Conservation (phyloP, 2,329 filamentous ascomycete species). For the Penicillium verrucosum region DNA sequence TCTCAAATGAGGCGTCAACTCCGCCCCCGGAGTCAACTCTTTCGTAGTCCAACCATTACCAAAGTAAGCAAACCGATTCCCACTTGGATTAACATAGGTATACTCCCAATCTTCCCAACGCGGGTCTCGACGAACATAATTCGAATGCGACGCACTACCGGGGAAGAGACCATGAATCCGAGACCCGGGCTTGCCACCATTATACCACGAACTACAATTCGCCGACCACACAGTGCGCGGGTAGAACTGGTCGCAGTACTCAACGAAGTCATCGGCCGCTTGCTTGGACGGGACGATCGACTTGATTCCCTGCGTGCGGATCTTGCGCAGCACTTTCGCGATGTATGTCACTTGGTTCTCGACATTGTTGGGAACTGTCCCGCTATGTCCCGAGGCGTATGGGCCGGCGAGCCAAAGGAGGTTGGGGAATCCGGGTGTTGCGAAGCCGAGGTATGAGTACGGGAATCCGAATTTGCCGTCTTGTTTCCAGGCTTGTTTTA, state of each 20-base stretch:
- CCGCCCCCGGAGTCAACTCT: conserved; percentile 55
- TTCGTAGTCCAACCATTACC: conserved; percentile 64
- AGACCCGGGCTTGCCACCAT: conserved; percentile 60
- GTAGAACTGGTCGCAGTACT: conserved; percentile 49
- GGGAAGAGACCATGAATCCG: conserved; percentile 69
- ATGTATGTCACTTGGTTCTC: conserved; percentile 65
- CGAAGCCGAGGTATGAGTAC: conserved; percentile 64
- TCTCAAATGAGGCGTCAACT: conserved; percentile 63
- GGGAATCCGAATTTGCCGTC: conserved; percentile 60
- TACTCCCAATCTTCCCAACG: conserved; percentile 61
- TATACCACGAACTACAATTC: conserved; percentile 70
- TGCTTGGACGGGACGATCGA: conserved; percentile 55
- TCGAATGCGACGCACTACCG: conserved; percentile 62
- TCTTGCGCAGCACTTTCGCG: conserved; percentile 66
- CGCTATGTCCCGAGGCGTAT: conserved; percentile 57
- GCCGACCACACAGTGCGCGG: conserved; percentile 48
- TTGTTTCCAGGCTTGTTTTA: conserved; percentile 56
- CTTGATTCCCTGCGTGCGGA: conserved; percentile 63
- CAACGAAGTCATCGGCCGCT: conserved; percentile 58
- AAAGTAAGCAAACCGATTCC: conserved; percentile 55
- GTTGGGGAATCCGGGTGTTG: conserved; percentile 65
- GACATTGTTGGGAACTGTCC: conserved; percentile 64
- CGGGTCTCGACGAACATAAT: conserved; percentile 55
- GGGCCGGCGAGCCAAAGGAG: conserved; percentile 64
- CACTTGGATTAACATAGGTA: conserved; percentile 43